Evolutionary conservation across 805 yeast species (phyloP).

Genomic region (Barnettozyma populi): DNA sequence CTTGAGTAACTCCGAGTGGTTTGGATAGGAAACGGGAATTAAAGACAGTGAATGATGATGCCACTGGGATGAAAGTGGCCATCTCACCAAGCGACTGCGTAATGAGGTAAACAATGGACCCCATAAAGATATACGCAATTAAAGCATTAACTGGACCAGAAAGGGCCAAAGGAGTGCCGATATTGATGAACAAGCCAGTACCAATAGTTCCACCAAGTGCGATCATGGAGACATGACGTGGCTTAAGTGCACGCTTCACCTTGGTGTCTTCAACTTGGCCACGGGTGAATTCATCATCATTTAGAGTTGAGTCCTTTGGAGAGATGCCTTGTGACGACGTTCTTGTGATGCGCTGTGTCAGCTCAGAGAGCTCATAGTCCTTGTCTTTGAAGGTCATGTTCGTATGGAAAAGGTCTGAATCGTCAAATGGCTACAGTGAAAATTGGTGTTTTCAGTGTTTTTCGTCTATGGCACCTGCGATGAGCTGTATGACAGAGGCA

Average conservation of each 20-base stretch:
- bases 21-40: constrained; percentile 63
- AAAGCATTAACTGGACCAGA: constrained; percentile 70
- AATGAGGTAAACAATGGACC: constrained; percentile 56
- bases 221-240: constrained; percentile 68
- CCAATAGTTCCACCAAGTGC: constrained; percentile 81
- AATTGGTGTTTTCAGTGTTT: background rate
- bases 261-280: constrained; percentile 20
- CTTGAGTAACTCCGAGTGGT: constrained; percentile 68
- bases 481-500: background rate
- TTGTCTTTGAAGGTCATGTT: background rate
- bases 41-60: constrained; percentile 64
- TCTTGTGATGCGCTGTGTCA: background rate
- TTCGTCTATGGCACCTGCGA: background rate
- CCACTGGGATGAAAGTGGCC: constrained; percentile 72
- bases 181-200: constrained; percentile 69
- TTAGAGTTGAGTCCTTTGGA: background rate
- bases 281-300: background rate
- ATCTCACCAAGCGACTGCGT: constrained; percentile 74
- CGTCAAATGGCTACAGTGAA: too few relatives aligned
- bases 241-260: constrained; percentile 55
- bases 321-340: background rate
- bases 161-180: constrained; percentile 44
- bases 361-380: constrained; percentile 2
- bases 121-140: constrained; percentile 62
- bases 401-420: background rate